These are phyloP conservation scores for Xanthoconium separans DNA, from an alignment of 1,284 basidiomycete species.

Conservation along the genomic window DNA sequence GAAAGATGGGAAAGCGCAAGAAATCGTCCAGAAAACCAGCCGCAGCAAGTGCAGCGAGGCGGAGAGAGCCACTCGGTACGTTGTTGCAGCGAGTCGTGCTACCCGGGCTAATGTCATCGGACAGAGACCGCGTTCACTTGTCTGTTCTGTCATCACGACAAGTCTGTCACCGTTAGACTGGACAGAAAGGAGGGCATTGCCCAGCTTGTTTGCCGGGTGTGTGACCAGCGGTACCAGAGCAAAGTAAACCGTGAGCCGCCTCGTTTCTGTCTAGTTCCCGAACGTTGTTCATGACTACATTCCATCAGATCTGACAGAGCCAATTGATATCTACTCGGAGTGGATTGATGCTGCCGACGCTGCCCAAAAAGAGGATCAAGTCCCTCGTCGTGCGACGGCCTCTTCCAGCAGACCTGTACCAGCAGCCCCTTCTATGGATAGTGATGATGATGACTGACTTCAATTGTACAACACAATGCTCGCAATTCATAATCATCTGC, in stretches of 20 bases:
- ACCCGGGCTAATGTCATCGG: constrained; percentile 3
- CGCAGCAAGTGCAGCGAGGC: constrained; percentile 51
- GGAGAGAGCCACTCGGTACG: constrained; percentile 70
- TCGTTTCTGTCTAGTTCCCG: constrained; percentile 1
- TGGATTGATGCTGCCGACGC: constrained; percentile 92
- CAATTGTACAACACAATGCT: constrained; percentile 27
- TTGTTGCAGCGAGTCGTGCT: constrained; percentile 7
- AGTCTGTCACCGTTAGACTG: constrained; percentile 83
- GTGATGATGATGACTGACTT: constrained; percentile 44
- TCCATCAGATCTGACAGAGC: constrained; percentile 70
- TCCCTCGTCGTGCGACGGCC: constrained; percentile 51
- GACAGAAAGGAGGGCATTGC: constrained; percentile 82
- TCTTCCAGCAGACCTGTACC: constrained; percentile 55
- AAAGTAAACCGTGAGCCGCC: constrained; percentile 75
- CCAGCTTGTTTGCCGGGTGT: constrained; percentile 74
- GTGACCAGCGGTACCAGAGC: constrained; percentile 80
- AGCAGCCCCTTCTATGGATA: constrained; percentile 37
- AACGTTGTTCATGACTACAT: constrained; percentile 13
- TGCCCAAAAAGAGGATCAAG: constrained; percentile 61
- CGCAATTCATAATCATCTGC: constrained; percentile 8
- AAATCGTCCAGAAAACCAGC: constrained; percentile 76
- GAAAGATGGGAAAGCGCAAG: constrained; percentile 78
- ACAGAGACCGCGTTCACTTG: constrained; percentile 78
- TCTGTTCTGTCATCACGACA: constrained; percentile 91
- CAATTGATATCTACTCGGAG: constrained; percentile 88